Evolutionary conservation across 2,329 filamentous ascomycete species (phyloP), one percentile per base, ranked within the genome.

Genomic region (Aspergillus fischeri): DNA sequence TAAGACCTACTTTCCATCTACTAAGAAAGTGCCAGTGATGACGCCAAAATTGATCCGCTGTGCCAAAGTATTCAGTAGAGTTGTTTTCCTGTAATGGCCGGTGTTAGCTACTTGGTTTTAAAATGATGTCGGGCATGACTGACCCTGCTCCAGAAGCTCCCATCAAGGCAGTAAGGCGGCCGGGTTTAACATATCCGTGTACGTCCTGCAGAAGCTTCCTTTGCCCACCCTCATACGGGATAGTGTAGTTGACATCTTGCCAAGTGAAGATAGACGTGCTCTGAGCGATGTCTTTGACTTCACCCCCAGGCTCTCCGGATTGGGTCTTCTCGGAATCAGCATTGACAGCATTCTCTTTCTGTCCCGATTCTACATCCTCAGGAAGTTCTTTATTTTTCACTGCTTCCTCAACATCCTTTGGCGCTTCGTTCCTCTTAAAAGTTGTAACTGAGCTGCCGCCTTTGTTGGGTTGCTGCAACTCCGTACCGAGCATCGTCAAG

Each of bases 371-470:
- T 29, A 86, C 81, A 25, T 81, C 78, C 9, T 73, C 71, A 1
- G 77, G 67, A 14, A 70, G 65, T 10, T 67, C 72, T 9, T 75
- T 69, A 65, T 70, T 70, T 0, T 85, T 79, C 56, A 89, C 83
- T 0, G 81, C 79, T 49, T 83, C 76, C 62, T 85, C 78, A 0
- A 89, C 74, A 14, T 71, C 74, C 61, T 83, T 82, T 0, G 87
- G 86, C 0, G 84, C 83, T 62, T 89, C 81, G 0, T 85, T 84
- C 29, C 85, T 77, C 70, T 88, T 88, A 72, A 89, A 96, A 53
- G 92, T 86, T 32, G 89, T 92, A 25, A 91, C 86, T 0, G 88
- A 84, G 65, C 88, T 91, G n/a, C 91, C 91, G 7, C 88, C 91
- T 70, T 89, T 88, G 45, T 90, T 89, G 63, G 87, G 91, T 57